Percentiles rank a stretch among this genome's conserved stretches.
Evolutionary conservation across 345 rosid species (phyloP).

Genomic region (Pseudoturritis turrita): DNA sequence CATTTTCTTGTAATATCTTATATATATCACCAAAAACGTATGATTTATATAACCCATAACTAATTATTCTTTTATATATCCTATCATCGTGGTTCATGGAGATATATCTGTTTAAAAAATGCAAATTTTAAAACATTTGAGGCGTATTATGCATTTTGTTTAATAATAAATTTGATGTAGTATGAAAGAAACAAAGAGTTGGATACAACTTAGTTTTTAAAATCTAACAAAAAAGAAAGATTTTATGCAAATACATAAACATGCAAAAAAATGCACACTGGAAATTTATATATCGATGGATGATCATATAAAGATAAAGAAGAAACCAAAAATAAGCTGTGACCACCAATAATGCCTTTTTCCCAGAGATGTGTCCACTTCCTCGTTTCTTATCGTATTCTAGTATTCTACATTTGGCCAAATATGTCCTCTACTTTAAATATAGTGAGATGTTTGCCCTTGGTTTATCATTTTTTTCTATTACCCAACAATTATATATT

Average conservation of each 20-base stretch:
- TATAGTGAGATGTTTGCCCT: background rate
- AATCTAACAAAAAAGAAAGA: background rate
- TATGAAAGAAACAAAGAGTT: background rate
- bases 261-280: background rate
- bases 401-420: constrained; percentile 9
- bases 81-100: too few species aligned
- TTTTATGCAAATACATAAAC: background rate
- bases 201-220: background rate
- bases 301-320: background rate
- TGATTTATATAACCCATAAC: too few species aligned
- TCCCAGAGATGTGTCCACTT: background rate
- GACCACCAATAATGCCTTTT: background rate
- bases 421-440: constrained; percentile 4
- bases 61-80: too few species aligned
- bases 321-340: background rate
- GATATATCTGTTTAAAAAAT: too few species aligned
- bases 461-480: background rate
- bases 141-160: background rate
- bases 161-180: background rate
- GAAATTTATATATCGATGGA: background rate
- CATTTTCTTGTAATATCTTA: too few species aligned
- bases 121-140: too few species aligned
- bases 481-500: background rate
- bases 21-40: too few species aligned
- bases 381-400: background rate